These are phyloP conservation scores for Leavenworthia alabamica DNA, from an alignment of 345 rosid genomes.

Conservation along the genomic window DNA sequence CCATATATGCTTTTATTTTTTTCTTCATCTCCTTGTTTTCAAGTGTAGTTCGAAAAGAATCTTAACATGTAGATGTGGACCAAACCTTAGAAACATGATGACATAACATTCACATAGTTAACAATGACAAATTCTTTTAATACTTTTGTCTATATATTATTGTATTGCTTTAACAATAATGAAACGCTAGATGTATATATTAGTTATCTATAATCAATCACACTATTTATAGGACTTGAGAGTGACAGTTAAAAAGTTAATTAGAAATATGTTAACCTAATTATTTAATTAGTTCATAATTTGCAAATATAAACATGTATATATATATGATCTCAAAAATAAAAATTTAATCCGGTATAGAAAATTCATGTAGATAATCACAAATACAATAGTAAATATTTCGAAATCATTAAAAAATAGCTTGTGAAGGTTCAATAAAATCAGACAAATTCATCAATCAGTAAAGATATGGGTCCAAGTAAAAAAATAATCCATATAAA, in stretches of 20 bases:
- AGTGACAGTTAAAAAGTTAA: slow-evolving; percentile 12
- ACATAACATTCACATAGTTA: slow-evolving; percentile 26
- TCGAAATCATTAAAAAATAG: neutral
- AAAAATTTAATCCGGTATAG: neutral
- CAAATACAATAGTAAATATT: neutral
- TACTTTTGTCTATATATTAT: slow-evolving; percentile 21
- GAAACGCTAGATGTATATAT: slow-evolving; percentile 10
- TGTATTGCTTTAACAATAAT: slow-evolving; percentile 26
- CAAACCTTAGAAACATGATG: slow-evolving; percentile 31
- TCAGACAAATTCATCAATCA: slow-evolving; percentile 32
- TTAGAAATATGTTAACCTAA: slow-evolving; percentile 3
- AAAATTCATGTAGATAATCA: slow-evolving; percentile 2
- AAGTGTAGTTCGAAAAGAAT: slow-evolving; percentile 32
- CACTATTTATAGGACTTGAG: slow-evolving; percentile 20
- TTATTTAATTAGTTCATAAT: neutral
- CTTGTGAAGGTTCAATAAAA: slow-evolving; percentile 28
- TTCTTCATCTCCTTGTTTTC: slow-evolving; percentile 15
- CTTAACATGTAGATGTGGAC: slow-evolving; percentile 31
- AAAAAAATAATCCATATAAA: slow-evolving; percentile 15
- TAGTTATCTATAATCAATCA: slow-evolving; percentile 28
- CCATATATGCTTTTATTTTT: slow-evolving; percentile 15
- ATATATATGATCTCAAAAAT: neutral
- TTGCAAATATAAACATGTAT: neutral
- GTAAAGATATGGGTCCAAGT: slow-evolving; percentile 33
- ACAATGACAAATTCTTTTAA: slow-evolving; percentile 11